A percentile compares a stretch with the other conserved stretches of the same genome.
Evolutionary conservation across 2,329 filamentous ascomycete species (phyloP).

Genomic region (Cladosporium cucumerinum): DNA sequence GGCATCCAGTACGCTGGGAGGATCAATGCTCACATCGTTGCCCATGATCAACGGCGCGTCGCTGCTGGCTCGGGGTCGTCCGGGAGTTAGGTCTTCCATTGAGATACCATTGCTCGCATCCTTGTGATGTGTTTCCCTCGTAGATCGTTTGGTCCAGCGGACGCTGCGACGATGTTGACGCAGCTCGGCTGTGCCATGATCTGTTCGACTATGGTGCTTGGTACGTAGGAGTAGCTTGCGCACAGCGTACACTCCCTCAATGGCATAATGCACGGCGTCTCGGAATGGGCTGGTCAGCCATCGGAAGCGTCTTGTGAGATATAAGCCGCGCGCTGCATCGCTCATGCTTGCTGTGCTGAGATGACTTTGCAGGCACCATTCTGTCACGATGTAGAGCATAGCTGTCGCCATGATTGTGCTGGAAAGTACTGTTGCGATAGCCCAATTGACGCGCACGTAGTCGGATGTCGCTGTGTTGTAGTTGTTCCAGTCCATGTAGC

Average conservation of each 20-base stretch:
- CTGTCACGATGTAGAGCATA: slow-evolving; percentile 38
- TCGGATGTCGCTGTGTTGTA: slow-evolving; percentile 32
- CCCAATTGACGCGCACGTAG: slow-evolving; percentile 34
- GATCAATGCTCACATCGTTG: neutral
- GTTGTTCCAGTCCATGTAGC: slow-evolving; percentile 42
- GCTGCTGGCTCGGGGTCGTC: slow-evolving; percentile 5
- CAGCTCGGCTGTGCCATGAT: neutral
- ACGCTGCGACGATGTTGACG: slow-evolving; percentile 10
- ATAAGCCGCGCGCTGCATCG: slow-evolving; percentile 20
- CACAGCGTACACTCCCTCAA: slow-evolving; percentile 6
- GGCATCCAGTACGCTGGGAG: neutral
- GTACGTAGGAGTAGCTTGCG: neutral
- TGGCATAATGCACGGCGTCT: neutral
- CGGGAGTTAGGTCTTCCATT: neutral
- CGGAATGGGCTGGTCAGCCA: slow-evolving; percentile 14
- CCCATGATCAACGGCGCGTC: slow-evolving; percentile 1
- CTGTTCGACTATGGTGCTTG: neutral
- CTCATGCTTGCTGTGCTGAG: slow-evolving; percentile 30
- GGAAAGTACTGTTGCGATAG: slow-evolving; percentile 32
- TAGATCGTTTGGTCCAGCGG: neutral
- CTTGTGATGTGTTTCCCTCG: neutral
- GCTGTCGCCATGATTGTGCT: slow-evolving; percentile 31
- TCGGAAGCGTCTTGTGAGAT: slow-evolving; percentile 18
- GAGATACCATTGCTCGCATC: neutral
- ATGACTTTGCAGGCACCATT: slow-evolving; percentile 40